Evolutionary conservation across 2,329 filamentous ascomycete species (phyloP), one percentile per base, ranked within the genome.

Genomic region (Aureobasidium zeae): DNA sequence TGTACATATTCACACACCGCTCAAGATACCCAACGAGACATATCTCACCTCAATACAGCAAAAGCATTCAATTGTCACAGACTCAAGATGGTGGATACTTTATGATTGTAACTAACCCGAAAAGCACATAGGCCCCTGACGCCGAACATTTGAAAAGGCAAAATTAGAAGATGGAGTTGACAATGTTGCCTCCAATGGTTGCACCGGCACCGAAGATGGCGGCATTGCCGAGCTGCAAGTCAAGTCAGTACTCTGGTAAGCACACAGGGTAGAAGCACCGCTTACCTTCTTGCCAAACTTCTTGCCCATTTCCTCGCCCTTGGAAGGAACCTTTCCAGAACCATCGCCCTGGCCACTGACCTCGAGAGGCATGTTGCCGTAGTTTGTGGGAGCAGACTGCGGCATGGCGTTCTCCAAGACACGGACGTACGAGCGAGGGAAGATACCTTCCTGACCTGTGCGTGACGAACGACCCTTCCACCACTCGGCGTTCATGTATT

Each of bases 401-500:
- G 67, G 54, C 42, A 61, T 53, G 62, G 82, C 79, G 52, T 82
- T 72, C 54, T 88, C 79, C 39, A 83, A 66, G 39, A 85, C 70
- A 50, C 70, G 73, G 37, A 94, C 88, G 60, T 96, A 96, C 61
- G 76, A 86, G 54, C 82, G 77, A n/a, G 89, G 89, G 73, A 96
- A 96, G 61, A 96, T 94, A 55, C 89, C 89, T 66, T 94, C 86
- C 53, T 77, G 68, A 45, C 82, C 82, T 7, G 87, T 94, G 42
- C 86, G 79, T 57, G 81, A 71, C 65, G 94, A 94, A 54, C 76
- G 77, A 53, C 89, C 89, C 72, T 86, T 81, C 86, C 87, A 95
- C 89, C 89, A 96, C 65, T 96, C 88, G 50, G 81, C 78, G 65
- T 96, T 96, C 82, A 94, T 91, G 69, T 94, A 88, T 66, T 94